Evolutionary conservation across 2,329 filamentous ascomycete genomes (phyloP), one percentile per base, ranked within the genome.

Genomic region (Colletotrichum liriopes): DNA sequence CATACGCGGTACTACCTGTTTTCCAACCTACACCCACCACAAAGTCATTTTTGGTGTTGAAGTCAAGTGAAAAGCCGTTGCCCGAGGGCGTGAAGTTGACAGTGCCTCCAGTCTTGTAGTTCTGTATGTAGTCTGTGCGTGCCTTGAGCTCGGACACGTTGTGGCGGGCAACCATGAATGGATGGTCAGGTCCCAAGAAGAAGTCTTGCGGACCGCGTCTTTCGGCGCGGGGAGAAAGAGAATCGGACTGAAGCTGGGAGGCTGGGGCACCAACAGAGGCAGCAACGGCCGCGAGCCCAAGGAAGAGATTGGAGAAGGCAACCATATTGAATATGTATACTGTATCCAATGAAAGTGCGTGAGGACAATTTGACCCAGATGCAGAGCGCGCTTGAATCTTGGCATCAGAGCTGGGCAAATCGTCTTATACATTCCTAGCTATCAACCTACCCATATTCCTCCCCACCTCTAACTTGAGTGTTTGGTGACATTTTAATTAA

Each of bases 11-110:
- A 18, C 47, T 55, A 20, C 74, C 74, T 8, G 60, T 58, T 1
- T 51, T 61, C 74, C 74, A 75, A 16, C 74, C 70, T 16, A 74
- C 63, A 20, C 74, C 73, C 14, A 75, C 74, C 23, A 74, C 74
- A 32, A 75, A 75, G 29, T 74, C 74, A 45, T 74, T 43, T 18
- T 67, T 61, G 26, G 73, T 75, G 41, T 73, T 65, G 66, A 73
- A 75, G 45, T 71, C 71, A 20, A 75, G 65, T 6, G 51, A 67
- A 45, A 74, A 74, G 37, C 74, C 69, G 56, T 55, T 70, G 9
- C 54, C 35, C 0, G 69, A 72, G 18, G 74, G 73, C 9, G 66
- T 65, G 41, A 73, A 74, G 59, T 55, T 73, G 51, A 75, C 73
- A 18, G 45, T 65, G n/a, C 74, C 73, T 11, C 74, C 74, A 1